Evolutionary conservation across 306 rosid genomes (phyloP).

Genomic region (Begonia peltatifolia): DNA sequence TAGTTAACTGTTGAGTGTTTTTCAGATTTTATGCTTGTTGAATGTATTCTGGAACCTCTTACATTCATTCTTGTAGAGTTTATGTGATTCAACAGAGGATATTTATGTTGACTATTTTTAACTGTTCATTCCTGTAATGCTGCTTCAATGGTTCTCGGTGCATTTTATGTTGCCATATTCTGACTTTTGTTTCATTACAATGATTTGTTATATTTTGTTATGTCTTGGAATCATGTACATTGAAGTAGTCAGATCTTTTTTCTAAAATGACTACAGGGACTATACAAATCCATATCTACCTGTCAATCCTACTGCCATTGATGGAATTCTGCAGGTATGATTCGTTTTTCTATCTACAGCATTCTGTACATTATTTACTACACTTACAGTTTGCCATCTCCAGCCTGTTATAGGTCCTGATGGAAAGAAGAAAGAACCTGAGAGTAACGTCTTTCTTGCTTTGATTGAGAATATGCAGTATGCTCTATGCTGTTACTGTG

Average conservation of each 20-base stretch:
- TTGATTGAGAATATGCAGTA: conserved; percentile 95
- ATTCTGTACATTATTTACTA: background rate
- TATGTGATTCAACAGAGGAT: no score
- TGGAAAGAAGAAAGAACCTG: conserved; percentile 73
- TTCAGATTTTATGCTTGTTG: no score
- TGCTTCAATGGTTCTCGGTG: no score
- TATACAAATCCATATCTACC: conserved; percentile 92
- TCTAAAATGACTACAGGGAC: conserved; percentile 34
- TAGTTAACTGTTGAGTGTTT: no score
- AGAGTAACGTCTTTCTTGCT: conserved; percentile 88
- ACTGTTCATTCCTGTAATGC: no score
- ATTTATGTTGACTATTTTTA: no score
- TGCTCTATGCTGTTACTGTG: conserved; percentile 90
- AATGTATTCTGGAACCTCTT: no score
- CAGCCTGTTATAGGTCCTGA: conserved; percentile 78
- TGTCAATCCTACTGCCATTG: conserved; percentile 85
- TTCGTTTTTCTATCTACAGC: conserved; percentile 6
- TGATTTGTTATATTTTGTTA: background rate
- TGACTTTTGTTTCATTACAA: no score
- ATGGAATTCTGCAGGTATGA: conserved; percentile 59
- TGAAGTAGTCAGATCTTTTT: no score
- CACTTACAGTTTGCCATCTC: conserved; percentile 20
- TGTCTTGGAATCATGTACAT: background rate
- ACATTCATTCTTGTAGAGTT: no score
- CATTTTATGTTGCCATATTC: no score